These are phyloP conservation scores for Zygosaccharomyces bailii DNA, from an alignment of 805 yeast species.

Conservation along the genomic window DNA sequence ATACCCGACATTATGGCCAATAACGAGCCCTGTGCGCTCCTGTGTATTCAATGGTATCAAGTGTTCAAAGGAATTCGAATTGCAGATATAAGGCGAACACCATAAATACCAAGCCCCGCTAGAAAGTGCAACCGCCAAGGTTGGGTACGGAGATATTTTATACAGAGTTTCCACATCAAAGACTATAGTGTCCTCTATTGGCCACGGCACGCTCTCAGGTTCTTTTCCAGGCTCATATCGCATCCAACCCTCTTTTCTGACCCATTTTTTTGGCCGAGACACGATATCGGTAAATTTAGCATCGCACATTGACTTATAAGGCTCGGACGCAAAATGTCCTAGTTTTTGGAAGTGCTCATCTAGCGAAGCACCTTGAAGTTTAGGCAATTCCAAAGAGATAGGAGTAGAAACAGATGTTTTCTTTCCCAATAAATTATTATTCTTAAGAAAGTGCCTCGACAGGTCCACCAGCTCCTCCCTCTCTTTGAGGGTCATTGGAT, in stretches of 20 bases:
- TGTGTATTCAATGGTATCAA: slow-evolving; percentile 70
- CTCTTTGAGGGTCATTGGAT: slow-evolving; percentile 20
- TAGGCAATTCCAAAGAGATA: slow-evolving; percentile 59
- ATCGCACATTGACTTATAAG: slow-evolving; percentile 53
- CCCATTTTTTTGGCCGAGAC: slow-evolving; percentile 52
- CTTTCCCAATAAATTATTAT: slow-evolving; percentile 71
- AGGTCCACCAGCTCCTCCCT: slow-evolving; percentile 42
- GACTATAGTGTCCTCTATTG: slow-evolving; percentile 66
- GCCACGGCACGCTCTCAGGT: slow-evolving; percentile 62
- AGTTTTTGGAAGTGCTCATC: slow-evolving; percentile 82
- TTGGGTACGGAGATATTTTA: slow-evolving; percentile 67
- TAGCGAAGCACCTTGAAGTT: slow-evolving; percentile 63
- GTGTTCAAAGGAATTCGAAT: slow-evolving; percentile 48
- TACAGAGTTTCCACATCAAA: slow-evolving; percentile 91
- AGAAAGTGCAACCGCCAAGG: slow-evolving; percentile 77
- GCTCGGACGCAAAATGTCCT: slow-evolving; percentile 57
- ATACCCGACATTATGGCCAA: slow-evolving; percentile 89
- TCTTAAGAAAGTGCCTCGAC: slow-evolving; percentile 56
- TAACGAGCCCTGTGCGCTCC: slow-evolving; percentile 50
- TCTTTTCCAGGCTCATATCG: slow-evolving; percentile 54
- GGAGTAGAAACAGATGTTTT: slow-evolving; percentile 62
- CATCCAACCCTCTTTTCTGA: slow-evolving; percentile 72
- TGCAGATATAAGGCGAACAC: slow-evolving; percentile 81
- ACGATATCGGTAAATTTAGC: slow-evolving; percentile 41
- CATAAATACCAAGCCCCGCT: slow-evolving; percentile 86